Evolutionary conservation across 2,329 filamentous ascomycete species (phyloP).

Genomic region (Cucurbitaria berberidis): DNA sequence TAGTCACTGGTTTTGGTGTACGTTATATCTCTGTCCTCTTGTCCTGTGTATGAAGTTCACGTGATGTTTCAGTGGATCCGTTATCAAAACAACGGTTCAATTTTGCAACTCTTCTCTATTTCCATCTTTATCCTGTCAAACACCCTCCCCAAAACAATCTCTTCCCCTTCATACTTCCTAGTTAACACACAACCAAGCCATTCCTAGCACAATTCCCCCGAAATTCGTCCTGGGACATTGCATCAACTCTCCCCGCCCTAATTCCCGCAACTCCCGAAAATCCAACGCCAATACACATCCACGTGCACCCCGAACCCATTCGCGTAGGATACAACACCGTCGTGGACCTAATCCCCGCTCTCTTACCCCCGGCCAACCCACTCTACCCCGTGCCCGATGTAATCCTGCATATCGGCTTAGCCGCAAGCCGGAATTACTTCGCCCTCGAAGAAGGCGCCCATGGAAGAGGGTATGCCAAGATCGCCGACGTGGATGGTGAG

Average conservation of each 20-base stretch:
- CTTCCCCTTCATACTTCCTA: not conserved
- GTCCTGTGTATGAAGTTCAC: not conserved
- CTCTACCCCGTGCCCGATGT: slow-evolving; percentile 35
- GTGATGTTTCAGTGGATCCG: not conserved
- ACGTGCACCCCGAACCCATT: slow-evolving; percentile 41
- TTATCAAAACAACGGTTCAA: not conserved
- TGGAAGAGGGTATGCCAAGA: slow-evolving; percentile 36
- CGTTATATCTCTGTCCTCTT: slow-evolving; percentile 1
- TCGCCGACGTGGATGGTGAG: slow-evolving; percentile 43
- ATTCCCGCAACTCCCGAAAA: slow-evolving; percentile 33
- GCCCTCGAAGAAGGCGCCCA: slow-evolving; percentile 44
- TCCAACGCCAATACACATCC: slow-evolving; percentile 43
- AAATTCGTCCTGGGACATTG: slow-evolving; percentile 49
- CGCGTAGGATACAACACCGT: slow-evolving; percentile 46
- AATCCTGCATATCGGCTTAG: slow-evolving; percentile 48
- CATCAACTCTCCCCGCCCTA: slow-evolving; percentile 43
- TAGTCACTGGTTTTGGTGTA: slow-evolving; percentile 48
- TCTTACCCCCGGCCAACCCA: slow-evolving; percentile 34
- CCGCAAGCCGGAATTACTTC: slow-evolving; percentile 44
- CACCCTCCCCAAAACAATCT: not conserved
- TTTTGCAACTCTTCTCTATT: not conserved
- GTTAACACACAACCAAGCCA: slow-evolving; percentile 29
- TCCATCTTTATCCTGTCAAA: not conserved
- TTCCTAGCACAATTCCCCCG: slow-evolving; percentile 40
- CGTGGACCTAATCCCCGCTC: slow-evolving; percentile 28